Evolutionary conservation across 1,139 yeast species (phyloP), one percentile per base, ranked within the genome.

Genomic region (Sugiyamaella paludigena): DNA sequence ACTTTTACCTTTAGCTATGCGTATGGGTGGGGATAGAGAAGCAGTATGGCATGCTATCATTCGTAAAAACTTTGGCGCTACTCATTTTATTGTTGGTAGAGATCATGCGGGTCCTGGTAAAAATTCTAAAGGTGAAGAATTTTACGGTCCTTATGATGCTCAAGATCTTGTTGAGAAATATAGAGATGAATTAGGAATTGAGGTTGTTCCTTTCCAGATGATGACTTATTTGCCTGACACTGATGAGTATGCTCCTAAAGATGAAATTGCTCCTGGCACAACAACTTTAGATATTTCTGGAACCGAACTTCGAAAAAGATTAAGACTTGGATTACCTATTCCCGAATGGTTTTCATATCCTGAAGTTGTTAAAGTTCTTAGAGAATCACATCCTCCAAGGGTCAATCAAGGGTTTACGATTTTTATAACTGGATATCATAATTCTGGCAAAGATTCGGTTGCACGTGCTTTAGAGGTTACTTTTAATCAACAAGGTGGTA

Each of bases 1-100:
- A 10, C 75, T 91, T 58, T 76, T 91, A 64, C 98, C 98, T 13
- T 77, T 91, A 62, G 98, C 98, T 43, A 91, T 91, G 98, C 83
- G 98, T 77, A 91, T 91, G 98, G 97, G 95, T 54, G 98, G 98
- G 70, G 97, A 92, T 70, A 83, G 96, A 69, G 98, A 91, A 74
- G 98, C 98, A 31, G 85, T 91, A 47, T 91, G 98, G 98, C 98
- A 91, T 68, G 96, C 97, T 26, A 85, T 91, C 65, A 91, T 91
- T 67, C 85, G 98, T 73, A 87, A 89, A 77, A 91, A 91, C 73
- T 89, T 85, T 68, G 98, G 98, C 67, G 96, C 95, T 49, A 87
- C 96, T 49, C 98, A 91, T 70, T 91, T 91, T 72, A 92, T 92
- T 64, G 96, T 91, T 48, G 98, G 98, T 54, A 84, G 98, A 75